Base-by-base conservation (phyloP, 2,329 filamentous ascomycete genomes). In the Botrytis hyacinthi region DNA sequence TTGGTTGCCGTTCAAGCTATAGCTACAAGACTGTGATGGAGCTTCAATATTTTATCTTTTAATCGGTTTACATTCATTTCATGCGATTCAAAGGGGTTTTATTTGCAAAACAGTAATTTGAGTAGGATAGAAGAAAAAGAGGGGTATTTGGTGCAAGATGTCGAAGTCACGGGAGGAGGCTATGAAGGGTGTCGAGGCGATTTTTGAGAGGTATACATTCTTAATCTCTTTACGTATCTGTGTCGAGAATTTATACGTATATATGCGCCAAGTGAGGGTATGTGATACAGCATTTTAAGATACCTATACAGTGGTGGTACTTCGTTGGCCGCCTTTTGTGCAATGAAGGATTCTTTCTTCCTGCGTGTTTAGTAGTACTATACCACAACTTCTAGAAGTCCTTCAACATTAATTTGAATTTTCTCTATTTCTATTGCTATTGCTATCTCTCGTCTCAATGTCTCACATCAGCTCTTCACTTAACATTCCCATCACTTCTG, bases 141-240 rank as follows among this genome's bases (percentile, higher is more conserved):
- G 26, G 57, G 32, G 20, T 37, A 74, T 14, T 71, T 73, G 72
- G 70, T 70, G 35, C 73, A 71, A 40, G 60, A 71, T 63, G 59
- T 26, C 40, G 22, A 63, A 48, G 29, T 72, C 76, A 73, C 74
- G 73, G 70, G 76, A 70, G 42, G 75, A 76, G 51, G 78, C 79
- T 14, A 73, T 78, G 57, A 78, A 76, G 44, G 77, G 74, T n/a
- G 76, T 80, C 16, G 71, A 79, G 59, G 76, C 76, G 61, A 78
- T 79, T 14, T 79, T 80, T 73, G 77, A 80, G 32, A 74, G 78
- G 78, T 79, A 77, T 65, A 6, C 9, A 9, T 32, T 35, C 9
- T 14, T n/a, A 26, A 6, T 16, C 9, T 16, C n/a, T 20, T 20
- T 14, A 37, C 12, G 22, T 67, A 1, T 32, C 1, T 3, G 20